Evolutionary conservation across 805 yeast genomes (phyloP).

Genomic region (Kluyveromyces lactis): DNA sequence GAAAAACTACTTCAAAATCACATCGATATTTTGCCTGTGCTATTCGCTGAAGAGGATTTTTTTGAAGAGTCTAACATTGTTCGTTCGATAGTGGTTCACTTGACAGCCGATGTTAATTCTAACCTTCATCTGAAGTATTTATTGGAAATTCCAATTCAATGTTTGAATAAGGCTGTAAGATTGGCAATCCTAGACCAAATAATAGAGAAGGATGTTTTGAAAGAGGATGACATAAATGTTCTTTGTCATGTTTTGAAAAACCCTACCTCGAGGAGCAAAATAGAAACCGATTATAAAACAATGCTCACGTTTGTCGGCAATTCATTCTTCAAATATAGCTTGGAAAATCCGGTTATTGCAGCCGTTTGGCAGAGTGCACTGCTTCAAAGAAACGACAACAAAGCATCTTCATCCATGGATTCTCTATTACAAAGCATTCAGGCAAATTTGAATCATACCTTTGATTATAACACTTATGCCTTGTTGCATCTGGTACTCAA

Average conservation of each 20-base stretch:
- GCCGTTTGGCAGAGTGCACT: conserved; percentile 35
- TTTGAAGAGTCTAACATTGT: conserved; percentile 42
- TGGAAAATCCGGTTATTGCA: conserved; percentile 25
- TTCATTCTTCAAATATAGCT: conserved; percentile 9
- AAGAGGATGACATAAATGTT: conserved; percentile 10
- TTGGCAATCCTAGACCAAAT: conserved; percentile 21
- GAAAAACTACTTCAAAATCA: conserved; percentile 21
- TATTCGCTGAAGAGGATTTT: conserved; percentile 33
- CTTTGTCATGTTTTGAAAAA: conserved; percentile 36
- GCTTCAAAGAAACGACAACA: conserved; percentile 31
- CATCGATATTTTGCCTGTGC: conserved; percentile 10
- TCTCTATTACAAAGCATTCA: background rate
- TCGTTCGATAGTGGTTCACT: conserved; percentile 18
- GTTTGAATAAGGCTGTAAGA: conserved; percentile 33
- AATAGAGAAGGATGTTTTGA: conserved; percentile 6
- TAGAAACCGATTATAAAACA: conserved; percentile 37
- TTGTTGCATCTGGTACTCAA: background rate
- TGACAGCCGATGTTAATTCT: conserved; percentile 11
- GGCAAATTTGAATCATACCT: background rate
- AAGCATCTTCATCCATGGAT: conserved; percentile 12
- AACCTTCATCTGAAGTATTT: conserved; percentile 7
- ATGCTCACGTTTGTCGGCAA: conserved; percentile 13
- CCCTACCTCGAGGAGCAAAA: conserved; percentile 45
- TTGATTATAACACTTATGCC: background rate
- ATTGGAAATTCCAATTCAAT: conserved; percentile 40